Conservation (phyloP, 177 flowering plant species). For the Tripterygium wilfordii region DNA sequence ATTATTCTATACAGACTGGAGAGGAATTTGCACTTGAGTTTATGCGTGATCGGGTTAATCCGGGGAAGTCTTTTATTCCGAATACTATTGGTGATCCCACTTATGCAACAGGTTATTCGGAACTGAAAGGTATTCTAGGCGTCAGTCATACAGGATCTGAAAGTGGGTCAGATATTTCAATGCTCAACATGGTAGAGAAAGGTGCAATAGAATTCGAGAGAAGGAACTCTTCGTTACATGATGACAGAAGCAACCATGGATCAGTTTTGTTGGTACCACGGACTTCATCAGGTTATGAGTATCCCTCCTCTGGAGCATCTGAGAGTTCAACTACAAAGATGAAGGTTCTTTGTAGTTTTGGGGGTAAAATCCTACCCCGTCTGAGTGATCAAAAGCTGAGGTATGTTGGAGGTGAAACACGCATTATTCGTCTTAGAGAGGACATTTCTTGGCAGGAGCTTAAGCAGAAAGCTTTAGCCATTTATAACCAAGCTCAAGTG, state of each 20-base stretch:
- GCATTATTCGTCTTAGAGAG: slow-evolving; percentile 56
- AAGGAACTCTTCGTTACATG: slow-evolving; percentile 27
- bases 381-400: slow-evolving; percentile 92
- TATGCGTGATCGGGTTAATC: slow-evolving; percentile 70
- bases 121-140: slow-evolving; percentile 54
- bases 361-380: slow-evolving; percentile 82
- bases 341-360: slow-evolving; percentile 89
- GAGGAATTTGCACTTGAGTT: slow-evolving; percentile 94
- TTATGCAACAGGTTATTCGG: slow-evolving; percentile 46
- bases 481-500: slow-evolving; percentile 45
- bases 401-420: slow-evolving; percentile 96
- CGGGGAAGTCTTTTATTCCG: slow-evolving; percentile 34
- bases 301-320: slow-evolving; percentile 50
- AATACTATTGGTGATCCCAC: slow-evolving; percentile 32
- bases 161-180: slow-evolving; percentile 66
- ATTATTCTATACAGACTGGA: slow-evolving; percentile 91
- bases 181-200: slow-evolving; percentile 36
- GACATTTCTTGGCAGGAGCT: slow-evolving; percentile 74
- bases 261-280: slow-evolving; percentile 37
- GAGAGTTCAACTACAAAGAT: slow-evolving; percentile 42
- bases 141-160: slow-evolving; percentile 63
- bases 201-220: slow-evolving; percentile 38
- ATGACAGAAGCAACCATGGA: slow-evolving; percentile 27
- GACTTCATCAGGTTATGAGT: slow-evolving; percentile 31
- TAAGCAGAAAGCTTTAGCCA: slow-evolving; percentile 44